Percentiles rank a stretch among this genome's conserved stretches.
These are phyloP conservation scores for Beta vulgaris DNA, from an alignment of 148 eudicot species.

Conservation along the genomic window DNA sequence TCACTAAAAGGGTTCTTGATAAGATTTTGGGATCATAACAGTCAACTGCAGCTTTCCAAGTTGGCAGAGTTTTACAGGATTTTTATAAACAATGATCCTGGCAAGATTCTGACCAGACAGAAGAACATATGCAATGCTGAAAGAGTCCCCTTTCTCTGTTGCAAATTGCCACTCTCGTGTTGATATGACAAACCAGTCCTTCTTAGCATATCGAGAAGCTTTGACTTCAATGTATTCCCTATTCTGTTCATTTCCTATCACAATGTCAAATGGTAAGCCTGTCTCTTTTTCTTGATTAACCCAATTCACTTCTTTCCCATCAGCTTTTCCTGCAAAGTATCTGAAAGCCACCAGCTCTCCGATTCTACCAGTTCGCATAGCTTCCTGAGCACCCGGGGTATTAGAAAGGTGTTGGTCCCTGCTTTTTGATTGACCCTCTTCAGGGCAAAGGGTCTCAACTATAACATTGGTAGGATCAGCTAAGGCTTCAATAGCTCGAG, in stretches of 20 bases:
- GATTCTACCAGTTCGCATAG: conserved; percentile 53
- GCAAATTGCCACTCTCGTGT: conserved; percentile 93
- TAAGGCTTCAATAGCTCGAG: conserved; percentile 21
- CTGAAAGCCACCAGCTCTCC: conserved; percentile 80
- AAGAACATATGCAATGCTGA: conserved; percentile 70
- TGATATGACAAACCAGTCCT: conserved; percentile 72
- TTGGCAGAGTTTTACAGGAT: conserved; percentile 66
- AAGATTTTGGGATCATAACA: conserved; percentile 47
- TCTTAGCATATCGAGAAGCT: conserved; percentile 59
- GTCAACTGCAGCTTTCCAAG: conserved; percentile 64
- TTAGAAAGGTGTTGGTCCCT: conserved; percentile 33
- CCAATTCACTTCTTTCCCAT: conserved; percentile 52
- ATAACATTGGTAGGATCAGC: conserved; percentile 34
- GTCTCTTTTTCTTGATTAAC: conserved; percentile 71
- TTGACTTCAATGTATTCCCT: conserved; percentile 81
- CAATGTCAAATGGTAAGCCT: conserved; percentile 78
- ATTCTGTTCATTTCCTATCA: conserved; percentile 41
- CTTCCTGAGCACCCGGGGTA: conserved; percentile 39
- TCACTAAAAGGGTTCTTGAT: conserved; percentile 40
- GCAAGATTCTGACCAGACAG: conserved; percentile 43
- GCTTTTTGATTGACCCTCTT: conserved; percentile 28
- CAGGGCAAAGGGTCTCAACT: conserved; percentile 37
- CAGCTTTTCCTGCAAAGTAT: conserved; percentile 48
- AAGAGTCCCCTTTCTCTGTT: conserved; percentile 63
- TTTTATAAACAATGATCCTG: conserved; percentile 53